Conservation (phyloP, 2,329 filamentous ascomycete species). For the Lecanicillium sp. region DNA sequence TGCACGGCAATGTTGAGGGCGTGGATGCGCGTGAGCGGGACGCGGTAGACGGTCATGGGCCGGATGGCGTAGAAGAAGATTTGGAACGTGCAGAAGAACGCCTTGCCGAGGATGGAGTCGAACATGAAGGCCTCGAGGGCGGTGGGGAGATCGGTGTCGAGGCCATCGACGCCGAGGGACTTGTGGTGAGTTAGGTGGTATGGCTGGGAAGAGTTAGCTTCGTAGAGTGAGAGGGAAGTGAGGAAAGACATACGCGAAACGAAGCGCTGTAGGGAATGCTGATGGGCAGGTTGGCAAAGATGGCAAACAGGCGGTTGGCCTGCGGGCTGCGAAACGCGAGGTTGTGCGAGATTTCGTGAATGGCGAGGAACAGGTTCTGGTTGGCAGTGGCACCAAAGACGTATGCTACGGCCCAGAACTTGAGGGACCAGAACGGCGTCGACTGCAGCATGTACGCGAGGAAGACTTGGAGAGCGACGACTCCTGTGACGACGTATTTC, state of each 20-base stretch:
- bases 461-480: conserved; percentile 73
- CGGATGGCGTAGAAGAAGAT: conserved; percentile 97
- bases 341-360: conserved; percentile 98
- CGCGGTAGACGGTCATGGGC: conserved; percentile 86
- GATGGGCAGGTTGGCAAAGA: conserved; percentile 93
- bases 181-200: conserved; percentile 99
- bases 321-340: conserved; percentile 77
- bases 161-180: conserved; percentile 88
- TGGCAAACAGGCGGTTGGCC: conserved; percentile 78
- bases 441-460: conserved; percentile 72
- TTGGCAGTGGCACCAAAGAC: conserved; percentile 90
- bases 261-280: conserved; percentile 93
- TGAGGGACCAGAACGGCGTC: conserved; percentile 72
- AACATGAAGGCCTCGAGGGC: conserved; percentile 85
- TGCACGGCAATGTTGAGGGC: conserved; percentile 74
- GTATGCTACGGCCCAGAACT: conserved; percentile 82
- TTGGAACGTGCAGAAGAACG: conserved; percentile 99
- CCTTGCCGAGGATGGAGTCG: conserved; percentile 90
- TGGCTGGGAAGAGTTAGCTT: conserved; percentile 44
- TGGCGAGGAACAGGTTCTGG: conserved; percentile 96
- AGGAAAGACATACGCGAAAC: conserved; percentile 61
- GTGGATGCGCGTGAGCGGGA: conserved; percentile 82
- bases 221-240: background rate
- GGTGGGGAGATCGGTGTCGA: conserved; percentile 94
- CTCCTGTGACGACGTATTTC: conserved; percentile 80